A percentile compares a stretch with the other conserved stretches of the same genome.
Conservation (phyloP, 2,329 filamentous ascomycete species). For the Ascochyta clinopodiicola region DNA sequence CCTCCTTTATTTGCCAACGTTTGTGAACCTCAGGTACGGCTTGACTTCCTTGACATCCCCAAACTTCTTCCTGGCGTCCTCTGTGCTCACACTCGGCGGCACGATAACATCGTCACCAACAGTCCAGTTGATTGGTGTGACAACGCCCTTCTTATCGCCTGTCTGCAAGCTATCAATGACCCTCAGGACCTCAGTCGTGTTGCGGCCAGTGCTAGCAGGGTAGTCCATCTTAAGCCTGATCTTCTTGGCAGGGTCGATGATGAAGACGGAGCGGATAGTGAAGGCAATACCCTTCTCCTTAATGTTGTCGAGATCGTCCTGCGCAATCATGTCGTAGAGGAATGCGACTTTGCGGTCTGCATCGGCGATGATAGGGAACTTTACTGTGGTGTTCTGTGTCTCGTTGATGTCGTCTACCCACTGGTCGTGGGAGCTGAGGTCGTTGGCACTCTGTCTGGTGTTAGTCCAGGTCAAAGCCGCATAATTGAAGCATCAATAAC, state of each 20-base stretch:
- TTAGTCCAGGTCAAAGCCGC: background rate
- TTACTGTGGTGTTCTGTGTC: slow-evolving; percentile 52
- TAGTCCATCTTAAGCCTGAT: slow-evolving; percentile 93
- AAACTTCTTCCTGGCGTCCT: slow-evolving; percentile 88
- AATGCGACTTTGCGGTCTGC: slow-evolving; percentile 57
- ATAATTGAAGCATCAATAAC: slow-evolving; percentile 16
- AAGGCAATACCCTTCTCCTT: slow-evolving; percentile 72
- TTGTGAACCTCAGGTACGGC: slow-evolving; percentile 76
- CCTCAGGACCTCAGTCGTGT: slow-evolving; percentile 63
- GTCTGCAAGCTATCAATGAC: slow-evolving; percentile 66
- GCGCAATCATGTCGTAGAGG: slow-evolving; percentile 60
- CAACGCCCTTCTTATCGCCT: slow-evolving; percentile 86
- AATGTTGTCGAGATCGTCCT: slow-evolving; percentile 63
- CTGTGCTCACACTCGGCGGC: slow-evolving; percentile 79
- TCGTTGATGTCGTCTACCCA: slow-evolving; percentile 82
- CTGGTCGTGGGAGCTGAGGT: slow-evolving; percentile 78
- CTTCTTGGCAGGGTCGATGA: slow-evolving; percentile 93
- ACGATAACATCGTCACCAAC: slow-evolving; percentile 92
- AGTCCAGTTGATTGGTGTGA: slow-evolving; percentile 89
- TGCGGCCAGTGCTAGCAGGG: slow-evolving; percentile 82
- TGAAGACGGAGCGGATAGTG: slow-evolving; percentile 92
- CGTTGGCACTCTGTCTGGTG: slow-evolving; percentile 70
- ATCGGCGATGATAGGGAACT: slow-evolving; percentile 60
- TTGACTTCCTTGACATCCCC: slow-evolving; percentile 71
- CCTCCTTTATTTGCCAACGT: slow-evolving; percentile 47